Evolutionary conservation across 2,329 filamentous ascomycete genomes (phyloP), one percentile per base, ranked within the genome.

Genomic region (Exophiala dermatitidis): DNA sequence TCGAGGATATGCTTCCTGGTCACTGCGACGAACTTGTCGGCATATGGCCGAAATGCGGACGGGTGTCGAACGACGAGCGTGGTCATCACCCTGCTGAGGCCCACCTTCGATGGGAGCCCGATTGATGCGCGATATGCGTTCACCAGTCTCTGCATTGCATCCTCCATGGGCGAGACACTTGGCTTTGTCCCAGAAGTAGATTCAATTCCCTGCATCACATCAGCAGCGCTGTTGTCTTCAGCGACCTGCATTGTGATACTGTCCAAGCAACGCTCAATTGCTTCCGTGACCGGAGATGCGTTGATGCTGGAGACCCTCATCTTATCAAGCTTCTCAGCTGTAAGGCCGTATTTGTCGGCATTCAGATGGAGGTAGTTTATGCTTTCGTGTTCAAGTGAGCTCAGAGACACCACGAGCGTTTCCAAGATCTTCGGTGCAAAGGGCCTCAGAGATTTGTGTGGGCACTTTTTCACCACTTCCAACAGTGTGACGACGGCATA

Each of bases 341-440:
- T 94, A 30, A 94, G 78, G 46, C 94, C 90, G 59, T 90, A 87
- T 58, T 86, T 85, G 42, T 82, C 84, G 0, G 89, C 88, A 63
- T 94, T 89, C 57, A 96, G 82, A 69, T 96, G 93, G 48, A 95
- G 77, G 67, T 95, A 97, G 64, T 96, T 96, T 64, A 97, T 82
- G 28, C 83, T 83, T 67, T 95, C 85, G 0, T 87, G 88, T 68
- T 98, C 93, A 48, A 97, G 77, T 0, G 88, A 89, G 66, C 89
- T 96, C 19, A 97, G 75, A 2, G 95, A 77, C 0, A 83, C 84
- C 1, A 98, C 77, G 33, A 95, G 80, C 57, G 88, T 84, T 54
- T 90, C 85, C 5, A 96, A 77, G 53, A 98, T 84, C 43, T 82
- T 81, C 0, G 90, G 82, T 28, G 95, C 85, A 69, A 90, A 95